Conservation (phyloP, 331 rosid species). For the Pyracantha coccinea region DNA sequence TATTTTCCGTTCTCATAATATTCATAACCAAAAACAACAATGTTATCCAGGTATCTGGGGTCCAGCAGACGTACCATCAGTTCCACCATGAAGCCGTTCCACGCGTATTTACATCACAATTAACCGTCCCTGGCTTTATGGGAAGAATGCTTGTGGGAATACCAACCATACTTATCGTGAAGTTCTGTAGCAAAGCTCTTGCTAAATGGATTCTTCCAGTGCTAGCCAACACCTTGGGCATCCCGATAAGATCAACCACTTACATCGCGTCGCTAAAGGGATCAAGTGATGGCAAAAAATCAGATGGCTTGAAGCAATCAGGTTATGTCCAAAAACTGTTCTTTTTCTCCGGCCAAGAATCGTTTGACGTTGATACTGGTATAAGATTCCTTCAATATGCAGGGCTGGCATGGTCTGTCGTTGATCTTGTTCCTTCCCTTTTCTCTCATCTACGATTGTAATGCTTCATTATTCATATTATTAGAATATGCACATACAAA, state of each 20-base stretch:
- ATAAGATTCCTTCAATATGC: slow-evolving; percentile 87
- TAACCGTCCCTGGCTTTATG: slow-evolving; percentile 36
- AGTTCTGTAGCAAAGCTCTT: slow-evolving; percentile 86
- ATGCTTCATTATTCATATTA: slow-evolving; percentile 1
- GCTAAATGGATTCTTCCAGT: slow-evolving; percentile 88
- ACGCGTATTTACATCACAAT: slow-evolving; percentile 50
- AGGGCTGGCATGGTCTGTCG: slow-evolving; percentile 97
- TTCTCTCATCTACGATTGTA: slow-evolving; percentile 54
- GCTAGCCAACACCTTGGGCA: slow-evolving; percentile 62
- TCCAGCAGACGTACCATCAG: slow-evolving; percentile 90
- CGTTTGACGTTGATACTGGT: slow-evolving; percentile 86
- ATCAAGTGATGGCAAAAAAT: slow-evolving; percentile 32
- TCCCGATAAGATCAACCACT: slow-evolving; percentile 68
- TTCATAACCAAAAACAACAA: background rate
- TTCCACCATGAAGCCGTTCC: slow-evolving; percentile 73
- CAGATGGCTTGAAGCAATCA: slow-evolving; percentile 37
- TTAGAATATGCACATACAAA: background rate
- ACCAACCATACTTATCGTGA: slow-evolving; percentile 74
- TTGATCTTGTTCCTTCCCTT: slow-evolving; percentile 80
- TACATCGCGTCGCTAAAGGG: slow-evolving; percentile 54
- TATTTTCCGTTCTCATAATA: background rate
- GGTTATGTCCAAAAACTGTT: slow-evolving; percentile 52
- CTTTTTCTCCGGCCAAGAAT: slow-evolving; percentile 33
- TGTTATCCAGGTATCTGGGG: slow-evolving; percentile 63
- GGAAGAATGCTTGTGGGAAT: slow-evolving; percentile 84